Base-by-base conservation (phyloP, 495 filamentous ascomycete genomes). In the Tricharina praecox region DNA sequence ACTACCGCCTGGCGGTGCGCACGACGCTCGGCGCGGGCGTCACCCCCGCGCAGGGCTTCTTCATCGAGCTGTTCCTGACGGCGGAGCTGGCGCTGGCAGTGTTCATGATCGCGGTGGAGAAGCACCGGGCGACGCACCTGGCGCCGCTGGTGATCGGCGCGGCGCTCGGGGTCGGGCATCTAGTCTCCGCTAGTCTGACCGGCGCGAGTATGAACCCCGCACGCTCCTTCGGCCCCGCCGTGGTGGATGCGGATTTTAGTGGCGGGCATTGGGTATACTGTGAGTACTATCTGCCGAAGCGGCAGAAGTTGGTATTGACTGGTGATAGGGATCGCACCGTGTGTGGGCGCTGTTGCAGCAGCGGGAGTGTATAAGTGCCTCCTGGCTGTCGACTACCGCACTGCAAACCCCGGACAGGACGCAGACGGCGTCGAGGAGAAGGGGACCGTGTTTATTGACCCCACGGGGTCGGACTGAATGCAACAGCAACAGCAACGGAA, bases 11-110 rank as follows among this genome's bases (percentile, higher is more conserved):
- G 18, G 59, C 58, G 28, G 70, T 73, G 24, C 41, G 55, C 2
- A 72, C 70, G 8, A 64, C 54, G 19, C 58, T 71, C 2, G 54
- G 52, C 8, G 3, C 18, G 7, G 45, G 33, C 23, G 34, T 39
- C 5, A 38, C 15, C 20, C 33, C 26, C 19, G 67, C 67, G 0
- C 78, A 82, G 53, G 82, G 82, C 3, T 62, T 85, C 11, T 73
- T 73, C 49, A 83, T 90, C 48, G 85, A 90, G 63, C 71, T 81
- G 66, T 79, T 93, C 51, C 69, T 88, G 10, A 90, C 84, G 0
- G 72, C 79, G 1, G 72, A 85, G 61, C 64, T 93, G 24, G 75
- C 86, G 16, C 76, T 87, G 47, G 72, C 81, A 4, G 78, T 88
- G 25, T 81, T 87, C 64, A 84, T 92, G 73, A 43, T 43, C 26